Evolutionary conservation across 495 filamentous ascomycete species (phyloP).

Genomic region (Tuber melanosporum): DNA sequence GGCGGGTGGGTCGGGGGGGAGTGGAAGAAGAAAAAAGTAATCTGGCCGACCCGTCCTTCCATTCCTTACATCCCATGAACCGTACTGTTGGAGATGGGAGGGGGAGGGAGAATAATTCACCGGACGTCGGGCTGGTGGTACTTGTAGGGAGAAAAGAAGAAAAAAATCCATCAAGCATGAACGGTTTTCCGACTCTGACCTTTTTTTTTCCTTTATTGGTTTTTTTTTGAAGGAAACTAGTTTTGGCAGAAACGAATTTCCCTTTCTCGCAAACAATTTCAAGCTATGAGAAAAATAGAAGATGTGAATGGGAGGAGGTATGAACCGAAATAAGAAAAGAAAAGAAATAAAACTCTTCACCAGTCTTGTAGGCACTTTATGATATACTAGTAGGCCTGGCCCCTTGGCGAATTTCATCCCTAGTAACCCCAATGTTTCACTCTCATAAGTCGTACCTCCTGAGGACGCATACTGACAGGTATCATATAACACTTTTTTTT

Average conservation of each 20-base stretch:
- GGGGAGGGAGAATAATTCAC: not conserved
- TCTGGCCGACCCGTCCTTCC: not conserved
- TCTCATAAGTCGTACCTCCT: not conserved
- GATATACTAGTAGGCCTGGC: not conserved
- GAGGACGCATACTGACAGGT: not conserved
- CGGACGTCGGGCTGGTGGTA: not conserved
- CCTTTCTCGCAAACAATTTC: conserved; percentile 2
- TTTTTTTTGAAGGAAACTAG: not conserved
- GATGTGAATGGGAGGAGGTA: conserved; percentile 1
- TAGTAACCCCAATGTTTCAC: not conserved
- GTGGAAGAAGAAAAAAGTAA: not conserved
- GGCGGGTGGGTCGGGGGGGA: not conserved
- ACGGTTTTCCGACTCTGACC: not conserved
- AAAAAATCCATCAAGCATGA: not conserved
- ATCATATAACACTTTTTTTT: not conserved
- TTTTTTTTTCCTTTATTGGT: not conserved
- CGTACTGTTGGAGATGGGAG: not conserved
- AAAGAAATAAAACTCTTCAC: not conserved
- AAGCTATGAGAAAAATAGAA: not conserved
- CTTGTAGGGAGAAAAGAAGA: not conserved
- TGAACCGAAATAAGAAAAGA: conserved; percentile 8
- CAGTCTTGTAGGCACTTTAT: not conserved
- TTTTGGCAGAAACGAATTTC: not conserved
- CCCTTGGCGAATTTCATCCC: not conserved
- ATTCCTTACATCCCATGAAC: conserved; percentile 3